These are phyloP conservation scores for Neoconidiobolus thromboides DNA, from an alignment of 371 early-diverging fungal species.

Conservation along the genomic window DNA sequence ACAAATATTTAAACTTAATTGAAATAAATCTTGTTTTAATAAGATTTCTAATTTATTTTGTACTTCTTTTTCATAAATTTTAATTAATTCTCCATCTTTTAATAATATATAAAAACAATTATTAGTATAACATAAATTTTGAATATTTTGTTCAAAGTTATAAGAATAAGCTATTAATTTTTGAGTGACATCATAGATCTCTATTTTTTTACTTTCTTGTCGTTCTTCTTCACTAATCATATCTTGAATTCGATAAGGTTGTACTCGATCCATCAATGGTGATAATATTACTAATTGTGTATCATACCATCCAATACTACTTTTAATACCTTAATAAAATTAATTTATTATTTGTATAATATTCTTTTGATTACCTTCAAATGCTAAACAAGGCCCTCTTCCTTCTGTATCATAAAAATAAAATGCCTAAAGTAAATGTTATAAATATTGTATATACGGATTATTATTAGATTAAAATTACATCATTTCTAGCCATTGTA, in stretches of 20 bases:
- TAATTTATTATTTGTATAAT: not conserved
- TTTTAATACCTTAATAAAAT: constrained; percentile 29
- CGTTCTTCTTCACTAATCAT: not conserved
- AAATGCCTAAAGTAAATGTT: constrained; percentile 32
- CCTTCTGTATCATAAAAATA: constrained; percentile 83
- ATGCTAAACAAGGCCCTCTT: constrained; percentile 80
- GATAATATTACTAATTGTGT: constrained; percentile 58
- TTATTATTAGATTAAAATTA: constrained; percentile 5
- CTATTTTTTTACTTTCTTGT: constrained; percentile 30
- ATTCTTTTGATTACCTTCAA: constrained; percentile 33
- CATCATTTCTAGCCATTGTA: constrained; percentile 67
- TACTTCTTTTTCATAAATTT: constrained; percentile 71
- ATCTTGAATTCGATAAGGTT: constrained; percentile 16
- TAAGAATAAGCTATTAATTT: constrained; percentile 73
- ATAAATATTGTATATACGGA: not conserved
- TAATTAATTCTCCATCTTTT: constrained; percentile 57
- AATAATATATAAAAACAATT: constrained; percentile 75
- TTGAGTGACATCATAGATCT: constrained; percentile 75
- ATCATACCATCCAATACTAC: constrained; percentile 51
- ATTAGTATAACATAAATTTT: constrained; percentile 64
- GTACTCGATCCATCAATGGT: constrained; percentile 24
- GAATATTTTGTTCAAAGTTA: constrained; percentile 45
- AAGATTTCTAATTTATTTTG: constrained; percentile 68
- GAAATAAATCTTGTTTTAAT: constrained; percentile 70
- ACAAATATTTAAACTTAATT: constrained; percentile 37